Conservation (phyloP, 495 filamentous ascomycete species). For the Glonium stellatum region DNA sequence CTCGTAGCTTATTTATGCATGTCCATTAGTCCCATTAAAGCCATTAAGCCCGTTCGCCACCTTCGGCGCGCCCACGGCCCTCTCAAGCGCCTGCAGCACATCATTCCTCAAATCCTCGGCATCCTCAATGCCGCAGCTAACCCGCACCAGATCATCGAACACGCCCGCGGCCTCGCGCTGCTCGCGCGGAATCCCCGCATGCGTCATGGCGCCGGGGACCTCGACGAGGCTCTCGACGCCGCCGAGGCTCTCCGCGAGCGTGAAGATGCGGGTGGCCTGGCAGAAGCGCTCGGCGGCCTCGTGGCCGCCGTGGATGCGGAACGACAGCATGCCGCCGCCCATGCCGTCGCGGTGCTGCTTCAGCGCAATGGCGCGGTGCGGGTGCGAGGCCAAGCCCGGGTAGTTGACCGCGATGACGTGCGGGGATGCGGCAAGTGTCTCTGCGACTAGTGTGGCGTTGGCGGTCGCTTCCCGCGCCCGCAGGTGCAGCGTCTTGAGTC, state of each 20-base stretch:
- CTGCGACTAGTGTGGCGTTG: constrained; percentile 75
- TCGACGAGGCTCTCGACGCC: constrained; percentile 91
- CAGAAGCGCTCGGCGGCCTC: constrained; percentile 87
- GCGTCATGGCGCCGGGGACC: constrained; percentile 90
- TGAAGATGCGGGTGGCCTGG: constrained; percentile 81
- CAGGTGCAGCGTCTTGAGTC: constrained; percentile 93
- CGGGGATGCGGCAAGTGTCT: constrained; percentile 68
- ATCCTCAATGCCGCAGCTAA: constrained; percentile 94
- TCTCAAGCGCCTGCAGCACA: constrained; percentile 77
- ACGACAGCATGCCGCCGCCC: constrained; percentile 95
- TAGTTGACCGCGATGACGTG: constrained; percentile 89
- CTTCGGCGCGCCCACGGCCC: constrained; percentile 53
- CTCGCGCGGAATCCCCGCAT: constrained; percentile 85
- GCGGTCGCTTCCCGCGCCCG: constrained; percentile 74
- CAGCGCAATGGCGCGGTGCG: constrained; percentile 72
- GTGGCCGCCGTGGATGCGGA: constrained; percentile 87
- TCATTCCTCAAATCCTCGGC: constrained; percentile 74
- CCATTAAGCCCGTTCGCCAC: constrained; percentile 29
- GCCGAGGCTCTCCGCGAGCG: constrained; percentile 85
- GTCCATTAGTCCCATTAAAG: neutral
- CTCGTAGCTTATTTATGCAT: neutral
- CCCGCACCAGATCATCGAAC: constrained; percentile 90
- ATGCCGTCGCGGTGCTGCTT: constrained; percentile 91
- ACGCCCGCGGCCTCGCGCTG: constrained; percentile 87
- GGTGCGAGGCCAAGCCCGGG: constrained; percentile 80